These are phyloP conservation scores for Hemileccinum rubropunctum DNA, from an alignment of 768 basidiomycete species.

Conservation along the genomic window DNA sequence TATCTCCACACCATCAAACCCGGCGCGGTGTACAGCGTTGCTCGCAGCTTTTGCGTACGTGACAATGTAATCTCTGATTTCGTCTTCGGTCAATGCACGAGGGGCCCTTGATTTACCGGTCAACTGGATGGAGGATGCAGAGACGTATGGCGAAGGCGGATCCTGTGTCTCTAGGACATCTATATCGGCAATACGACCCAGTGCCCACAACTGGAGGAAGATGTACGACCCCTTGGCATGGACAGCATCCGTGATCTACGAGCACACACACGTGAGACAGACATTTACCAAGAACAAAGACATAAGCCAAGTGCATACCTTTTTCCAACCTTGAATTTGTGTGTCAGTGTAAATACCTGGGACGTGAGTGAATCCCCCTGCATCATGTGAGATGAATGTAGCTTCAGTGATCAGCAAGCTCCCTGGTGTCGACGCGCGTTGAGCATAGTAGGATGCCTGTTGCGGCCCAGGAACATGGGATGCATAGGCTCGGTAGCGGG, in stretches of 20 bases:
- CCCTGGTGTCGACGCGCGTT: conserved; percentile 45
- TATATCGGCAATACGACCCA: conserved; percentile 47
- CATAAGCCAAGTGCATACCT: conserved; percentile 18
- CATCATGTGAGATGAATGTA: conserved; percentile 46
- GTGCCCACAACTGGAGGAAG: conserved; percentile 48
- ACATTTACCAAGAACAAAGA: too few species aligned
- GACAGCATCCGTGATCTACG: conserved; percentile 53
- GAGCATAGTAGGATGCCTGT: conserved; percentile 43
- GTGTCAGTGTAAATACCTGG: conserved; percentile 28
- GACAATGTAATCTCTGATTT: conserved; percentile 33
- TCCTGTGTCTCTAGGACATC: conserved; percentile 36
- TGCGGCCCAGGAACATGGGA: conserved; percentile 36
- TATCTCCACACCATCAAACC: conserved; percentile 47
- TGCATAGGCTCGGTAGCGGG: conserved; percentile 40
- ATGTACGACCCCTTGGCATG: conserved; percentile 50
- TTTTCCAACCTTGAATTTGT: conserved; percentile 52
- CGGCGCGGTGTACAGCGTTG: conserved; percentile 36
- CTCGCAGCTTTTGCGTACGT: conserved; percentile 32
- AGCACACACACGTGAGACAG: not conserved
- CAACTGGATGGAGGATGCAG: conserved; percentile 33
- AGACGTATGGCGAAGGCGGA: conserved; percentile 30
- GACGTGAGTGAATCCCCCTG: conserved; percentile 45
- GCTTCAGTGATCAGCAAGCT: conserved; percentile 53
- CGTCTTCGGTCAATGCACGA: conserved; percentile 23
- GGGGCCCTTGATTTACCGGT: conserved; percentile 12